Percentiles rank a stretch among this genome's conserved stretches.
Conservation (phyloP, 2,329 filamentous ascomycete species). For the Botryotinia calthae region DNA sequence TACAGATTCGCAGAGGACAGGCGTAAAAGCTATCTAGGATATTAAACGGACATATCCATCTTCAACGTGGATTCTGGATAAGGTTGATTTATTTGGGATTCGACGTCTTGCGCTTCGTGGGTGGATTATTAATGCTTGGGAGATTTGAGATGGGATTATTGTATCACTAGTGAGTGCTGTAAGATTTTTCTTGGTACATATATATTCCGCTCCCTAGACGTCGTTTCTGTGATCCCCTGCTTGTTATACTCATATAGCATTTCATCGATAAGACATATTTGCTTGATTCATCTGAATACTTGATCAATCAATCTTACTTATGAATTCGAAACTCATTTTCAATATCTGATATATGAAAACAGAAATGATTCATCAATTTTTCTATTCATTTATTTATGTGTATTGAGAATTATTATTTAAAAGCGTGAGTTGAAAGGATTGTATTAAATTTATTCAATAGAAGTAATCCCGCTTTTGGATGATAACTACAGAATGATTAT, state of each 20-base stretch:
- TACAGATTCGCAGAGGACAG: neutral
- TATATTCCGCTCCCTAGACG: neutral
- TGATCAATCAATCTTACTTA: neutral
- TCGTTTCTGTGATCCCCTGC: neutral
- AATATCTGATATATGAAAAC: accelerated
- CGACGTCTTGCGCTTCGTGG: neutral
- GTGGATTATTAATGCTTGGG: neutral
- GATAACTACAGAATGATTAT: too few relatives aligned
- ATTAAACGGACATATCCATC: neutral
- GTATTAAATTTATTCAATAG: too few relatives aligned
- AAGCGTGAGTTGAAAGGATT: too few relatives aligned
- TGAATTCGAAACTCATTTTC: neutral
- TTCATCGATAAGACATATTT: neutral
- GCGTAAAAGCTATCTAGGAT: neutral
- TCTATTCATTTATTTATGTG: too few relatives aligned
- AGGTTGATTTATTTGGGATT: neutral
- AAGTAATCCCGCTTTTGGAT: too few relatives aligned
- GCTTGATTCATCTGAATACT: neutral
- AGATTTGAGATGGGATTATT: neutral
- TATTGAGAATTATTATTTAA: too few relatives aligned
- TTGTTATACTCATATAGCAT: neutral
- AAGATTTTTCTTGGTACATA: neutral
- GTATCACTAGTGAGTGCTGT: accelerated
- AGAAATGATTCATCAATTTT: neutral
- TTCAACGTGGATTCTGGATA: neutral